Conservation (phyloP, 2,329 filamentous ascomycete species). For the Zymoseptoria pseudotritici region DNA sequence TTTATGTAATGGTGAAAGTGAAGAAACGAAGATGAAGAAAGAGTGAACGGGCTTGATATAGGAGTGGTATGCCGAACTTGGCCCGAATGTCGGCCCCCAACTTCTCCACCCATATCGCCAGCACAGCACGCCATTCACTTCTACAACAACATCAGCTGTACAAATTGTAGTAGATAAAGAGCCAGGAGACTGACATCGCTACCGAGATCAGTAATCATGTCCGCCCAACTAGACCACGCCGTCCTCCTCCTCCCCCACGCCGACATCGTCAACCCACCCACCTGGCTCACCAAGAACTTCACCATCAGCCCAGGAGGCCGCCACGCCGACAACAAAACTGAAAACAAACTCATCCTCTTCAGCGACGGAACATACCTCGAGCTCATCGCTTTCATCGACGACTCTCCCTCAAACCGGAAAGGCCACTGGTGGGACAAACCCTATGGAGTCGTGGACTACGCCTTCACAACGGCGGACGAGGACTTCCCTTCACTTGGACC, state of each 20-base stretch:
- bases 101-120: no score
- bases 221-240: constrained; percentile 51
- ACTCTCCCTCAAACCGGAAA: constrained; percentile 33
- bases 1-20: no score
- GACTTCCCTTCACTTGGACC: constrained; percentile 15
- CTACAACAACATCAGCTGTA: not conserved
- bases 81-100: no score
- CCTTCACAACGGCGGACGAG: constrained; percentile 39
- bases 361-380: constrained; percentile 60
- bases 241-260: constrained; percentile 53
- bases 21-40: no score
- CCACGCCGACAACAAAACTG: constrained; percentile 54
- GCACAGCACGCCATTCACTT: no score
- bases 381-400: constrained; percentile 54
- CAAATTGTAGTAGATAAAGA: no score
- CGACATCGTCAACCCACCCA: constrained; percentile 42
- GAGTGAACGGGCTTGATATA: no score
- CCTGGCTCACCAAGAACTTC: constrained; percentile 48
- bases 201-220: no score
- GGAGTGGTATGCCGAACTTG: no score
- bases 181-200: no score
- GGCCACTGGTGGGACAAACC: constrained; percentile 52
- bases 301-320: constrained; percentile 53
- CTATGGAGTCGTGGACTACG: constrained; percentile 54
- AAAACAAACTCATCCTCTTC: constrained; percentile 57